These are phyloP conservation scores for Tieghemostelium lacteum DNA, from an alignment of 78 protist genomes.

Conservation along the genomic window DNA sequence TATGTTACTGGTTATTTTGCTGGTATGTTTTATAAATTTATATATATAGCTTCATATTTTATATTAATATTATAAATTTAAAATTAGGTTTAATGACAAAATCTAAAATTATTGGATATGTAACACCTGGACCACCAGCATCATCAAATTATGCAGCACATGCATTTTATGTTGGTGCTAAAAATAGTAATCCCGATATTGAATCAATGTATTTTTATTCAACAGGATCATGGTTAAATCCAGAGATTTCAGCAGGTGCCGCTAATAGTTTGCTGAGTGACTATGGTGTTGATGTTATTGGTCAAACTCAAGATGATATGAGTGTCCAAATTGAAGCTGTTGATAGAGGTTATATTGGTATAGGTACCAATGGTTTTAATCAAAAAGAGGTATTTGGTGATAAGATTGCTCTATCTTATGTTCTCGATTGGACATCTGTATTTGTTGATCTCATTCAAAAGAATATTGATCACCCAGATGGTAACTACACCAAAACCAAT, in stretches of 20 bases:
- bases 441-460: too few relatives aligned
- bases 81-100: too few relatives aligned
- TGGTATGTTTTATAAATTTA: too few relatives aligned
- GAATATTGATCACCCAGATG: not conserved
- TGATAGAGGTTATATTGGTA: not conserved
- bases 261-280: not conserved
- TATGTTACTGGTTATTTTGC: conserved; percentile 37
- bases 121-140: conserved; percentile 5
- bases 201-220: not conserved
- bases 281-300: conserved; percentile 4
- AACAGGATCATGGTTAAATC: conserved; percentile 10
- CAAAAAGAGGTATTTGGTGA: conserved; percentile 30
- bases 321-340: not conserved
- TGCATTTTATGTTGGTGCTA: conserved; percentile 15
- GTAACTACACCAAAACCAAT: not conserved
- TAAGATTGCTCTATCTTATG: conserved; percentile 1
- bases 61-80: too few relatives aligned
- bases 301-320: conserved; percentile 33
- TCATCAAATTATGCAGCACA: not conserved
- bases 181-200: not conserved
- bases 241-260: conserved; percentile 14
- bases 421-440: conserved; percentile 21
- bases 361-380: conserved; percentile 65
- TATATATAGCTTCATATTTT: too few relatives aligned
- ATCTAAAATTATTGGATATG: not conserved